These are phyloP conservation scores for Infundibulicybe gibba DNA, from an alignment of 768 basidiomycete species.

Conservation along the genomic window DNA sequence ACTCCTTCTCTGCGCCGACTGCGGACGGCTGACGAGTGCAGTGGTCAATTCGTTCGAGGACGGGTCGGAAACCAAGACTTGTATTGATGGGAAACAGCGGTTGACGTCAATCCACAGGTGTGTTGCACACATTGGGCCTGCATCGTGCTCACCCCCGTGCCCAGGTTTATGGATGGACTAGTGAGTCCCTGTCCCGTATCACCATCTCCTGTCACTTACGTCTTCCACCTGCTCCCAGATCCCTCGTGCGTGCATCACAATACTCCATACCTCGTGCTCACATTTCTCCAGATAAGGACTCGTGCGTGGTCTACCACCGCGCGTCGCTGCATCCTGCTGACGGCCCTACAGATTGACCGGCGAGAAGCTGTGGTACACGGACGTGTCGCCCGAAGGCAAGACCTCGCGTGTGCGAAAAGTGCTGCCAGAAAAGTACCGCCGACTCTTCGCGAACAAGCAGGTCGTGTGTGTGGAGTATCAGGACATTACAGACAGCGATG, in stretches of 20 bases:
- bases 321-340: no score
- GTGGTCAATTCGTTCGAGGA: slow-evolving; percentile 51
- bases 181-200: neutral
- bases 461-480: slow-evolving; percentile 80
- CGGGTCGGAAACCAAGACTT: slow-evolving; percentile 57
- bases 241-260: no score
- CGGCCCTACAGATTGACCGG: slow-evolving; percentile 13
- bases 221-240: no score
- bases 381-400: slow-evolving; percentile 5
- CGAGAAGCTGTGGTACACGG: slow-evolving; percentile 52
- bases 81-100: slow-evolving; percentile 78
- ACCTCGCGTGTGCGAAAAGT: slow-evolving; percentile 18
- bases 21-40: slow-evolving; percentile 9
- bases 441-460: slow-evolving; percentile 67
- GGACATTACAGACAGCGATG: slow-evolving; percentile 50
- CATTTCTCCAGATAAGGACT: no score
- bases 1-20: no score
- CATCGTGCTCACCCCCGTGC: neutral
- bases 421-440: slow-evolving; percentile 53
- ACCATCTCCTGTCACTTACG: no score
- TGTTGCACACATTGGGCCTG: slow-evolving; percentile 12
- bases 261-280: no score
- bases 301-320: no score
- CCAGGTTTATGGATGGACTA: no score
- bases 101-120: slow-evolving; percentile 65